Evolutionary conservation across 129 eudicot species (phyloP).

Genomic region (Lactuca saligna): DNA sequence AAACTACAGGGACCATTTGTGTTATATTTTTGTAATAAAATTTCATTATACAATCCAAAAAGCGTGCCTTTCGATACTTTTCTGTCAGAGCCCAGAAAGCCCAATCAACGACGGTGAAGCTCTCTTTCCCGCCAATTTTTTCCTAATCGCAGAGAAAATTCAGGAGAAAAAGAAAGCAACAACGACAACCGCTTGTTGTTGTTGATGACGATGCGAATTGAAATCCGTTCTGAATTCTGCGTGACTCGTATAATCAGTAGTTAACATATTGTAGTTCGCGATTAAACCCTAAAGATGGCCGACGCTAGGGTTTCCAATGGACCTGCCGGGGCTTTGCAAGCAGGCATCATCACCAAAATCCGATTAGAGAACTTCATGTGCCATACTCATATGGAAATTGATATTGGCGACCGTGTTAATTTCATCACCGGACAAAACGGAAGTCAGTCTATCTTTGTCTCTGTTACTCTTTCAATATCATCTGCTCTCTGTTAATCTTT

Average conservation of each 20-base stretch:
- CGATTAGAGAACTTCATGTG: slow-evolving; percentile 90
- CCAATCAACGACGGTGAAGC: not conserved
- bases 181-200: slow-evolving; percentile 5
- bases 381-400: slow-evolving; percentile 71
- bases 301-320: slow-evolving; percentile 49
- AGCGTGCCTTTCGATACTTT: not conserved
- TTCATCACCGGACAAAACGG: slow-evolving; percentile 98
- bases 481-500: not conserved
- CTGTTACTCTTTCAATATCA: not conserved
- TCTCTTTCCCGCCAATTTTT: slow-evolving; percentile 28
- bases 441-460: slow-evolving; percentile 45
- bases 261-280: not conserved
- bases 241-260: not conserved
- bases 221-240: not conserved
- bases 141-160: not conserved
- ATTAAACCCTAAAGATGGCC: slow-evolving; percentile 39
- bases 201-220: not conserved
- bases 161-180: slow-evolving; percentile 6
- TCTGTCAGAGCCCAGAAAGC: not conserved
- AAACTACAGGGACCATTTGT: no score
- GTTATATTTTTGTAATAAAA: no score
- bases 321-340: slow-evolving; percentile 35
- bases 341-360: slow-evolving; percentile 65
- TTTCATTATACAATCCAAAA: not conserved
- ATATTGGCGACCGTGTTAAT: slow-evolving; percentile 67